phyloP scores from a whole-genome alignment of 2,329 filamentous ascomycete genomes.

The Colletotrichum musicola region DNA sequence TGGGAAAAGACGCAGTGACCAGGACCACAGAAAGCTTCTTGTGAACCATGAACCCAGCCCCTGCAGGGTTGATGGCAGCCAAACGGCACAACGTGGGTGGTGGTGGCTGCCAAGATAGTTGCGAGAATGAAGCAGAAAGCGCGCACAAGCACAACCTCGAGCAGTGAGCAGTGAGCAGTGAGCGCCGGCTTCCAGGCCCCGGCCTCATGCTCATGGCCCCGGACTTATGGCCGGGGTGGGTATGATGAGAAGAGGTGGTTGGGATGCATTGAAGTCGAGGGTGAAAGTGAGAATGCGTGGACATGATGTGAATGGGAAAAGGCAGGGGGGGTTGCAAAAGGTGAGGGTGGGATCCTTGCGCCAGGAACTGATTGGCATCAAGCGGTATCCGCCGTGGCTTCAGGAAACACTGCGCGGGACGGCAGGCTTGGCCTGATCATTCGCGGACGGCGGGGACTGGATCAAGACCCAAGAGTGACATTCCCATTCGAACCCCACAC shows the following conservation, averaged over 20 bases:
- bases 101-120: neutral
- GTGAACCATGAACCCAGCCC: slow-evolving; percentile 33
- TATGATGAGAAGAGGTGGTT: too few species aligned
- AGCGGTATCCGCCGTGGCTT: slow-evolving; percentile 27
- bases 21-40: slow-evolving; percentile 36
- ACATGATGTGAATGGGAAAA: slow-evolving; percentile 5
- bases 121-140: slow-evolving; percentile 2
- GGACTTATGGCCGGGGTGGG: too few species aligned
- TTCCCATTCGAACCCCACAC: slow-evolving; percentile 39
- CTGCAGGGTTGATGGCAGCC: slow-evolving; percentile 17
- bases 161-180: neutral
- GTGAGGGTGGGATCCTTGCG: slow-evolving; percentile 6
- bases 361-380: slow-evolving; percentile 27
- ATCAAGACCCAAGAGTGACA: slow-evolving; percentile 28
- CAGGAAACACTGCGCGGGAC: slow-evolving; percentile 33
- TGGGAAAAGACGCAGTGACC: slow-evolving; percentile 34
- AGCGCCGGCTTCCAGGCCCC: too few species aligned
- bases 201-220: too few species aligned
- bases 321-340: neutral
- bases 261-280: too few species aligned
- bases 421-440: slow-evolving; percentile 32
- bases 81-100: slow-evolving; percentile 6
- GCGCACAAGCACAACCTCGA: slow-evolving; percentile 6
- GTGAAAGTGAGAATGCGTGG: neutral
- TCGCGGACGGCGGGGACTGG: slow-evolving; percentile 18